These are phyloP conservation scores for Saturnispora gosingensis DNA, from an alignment of 805 yeast species.

Conservation along the genomic window DNA sequence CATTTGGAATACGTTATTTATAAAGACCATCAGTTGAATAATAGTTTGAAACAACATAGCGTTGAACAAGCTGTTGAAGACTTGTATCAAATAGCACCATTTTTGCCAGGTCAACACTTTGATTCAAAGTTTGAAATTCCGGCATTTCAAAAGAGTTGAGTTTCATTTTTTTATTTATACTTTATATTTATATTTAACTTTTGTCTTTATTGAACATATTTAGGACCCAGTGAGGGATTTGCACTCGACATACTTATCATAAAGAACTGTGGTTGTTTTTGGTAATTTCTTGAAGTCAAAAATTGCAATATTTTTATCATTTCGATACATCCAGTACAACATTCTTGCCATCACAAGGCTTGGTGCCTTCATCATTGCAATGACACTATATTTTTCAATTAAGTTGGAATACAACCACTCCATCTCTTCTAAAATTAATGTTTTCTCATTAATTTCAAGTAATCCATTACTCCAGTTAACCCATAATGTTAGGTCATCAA, in stretches of 20 bases:
- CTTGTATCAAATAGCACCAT: slow-evolving; percentile 57
- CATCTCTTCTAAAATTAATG: background rate
- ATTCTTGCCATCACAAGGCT: background rate
- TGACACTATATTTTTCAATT: background rate
- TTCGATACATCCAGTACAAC: background rate
- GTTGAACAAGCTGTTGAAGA: slow-evolving; percentile 32
- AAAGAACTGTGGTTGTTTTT: background rate
- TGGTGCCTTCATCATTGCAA: background rate
- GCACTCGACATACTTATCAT: background rate
- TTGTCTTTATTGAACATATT: background rate
- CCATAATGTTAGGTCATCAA: slow-evolving; percentile 12
- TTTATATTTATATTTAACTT: background rate
- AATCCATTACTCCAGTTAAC: background rate
- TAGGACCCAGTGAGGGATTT: background rate
- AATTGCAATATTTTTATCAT: background rate
- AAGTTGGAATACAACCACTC: background rate
- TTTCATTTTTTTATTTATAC: slow-evolving; percentile 1
- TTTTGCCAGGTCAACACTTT: slow-evolving; percentile 72
- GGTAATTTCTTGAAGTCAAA: background rate
- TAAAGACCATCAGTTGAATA: slow-evolving; percentile 32
- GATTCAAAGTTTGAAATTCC: slow-evolving; percentile 59
- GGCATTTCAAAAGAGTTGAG: slow-evolving; percentile 44
- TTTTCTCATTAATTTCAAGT: background rate
- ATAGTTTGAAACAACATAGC: slow-evolving; percentile 27
- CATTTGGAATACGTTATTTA: slow-evolving; percentile 59